A percentile compares a stretch with the other conserved stretches of the same genome.
Conservation (phyloP, 2,329 filamentous ascomycete genomes). For the Colletotrichum lini region DNA sequence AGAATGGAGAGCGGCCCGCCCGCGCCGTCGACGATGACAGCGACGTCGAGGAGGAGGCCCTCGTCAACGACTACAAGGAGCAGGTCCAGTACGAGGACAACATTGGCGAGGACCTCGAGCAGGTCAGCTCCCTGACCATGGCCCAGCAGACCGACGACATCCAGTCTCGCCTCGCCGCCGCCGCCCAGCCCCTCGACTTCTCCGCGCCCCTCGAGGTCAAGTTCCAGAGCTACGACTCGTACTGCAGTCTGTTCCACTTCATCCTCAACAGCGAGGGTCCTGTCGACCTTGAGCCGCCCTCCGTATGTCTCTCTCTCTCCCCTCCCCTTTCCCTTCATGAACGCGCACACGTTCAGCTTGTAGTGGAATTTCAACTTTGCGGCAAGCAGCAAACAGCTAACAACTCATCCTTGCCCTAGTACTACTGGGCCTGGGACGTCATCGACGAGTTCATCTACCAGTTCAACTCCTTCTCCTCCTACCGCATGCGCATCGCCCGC, state of each 20-base stretch:
- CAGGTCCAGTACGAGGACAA: constrained; percentile 95
- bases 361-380: too few relatives aligned
- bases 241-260: constrained; percentile 99
- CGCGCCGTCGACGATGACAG: constrained; percentile 81
- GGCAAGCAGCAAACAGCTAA: constrained; percentile 18
- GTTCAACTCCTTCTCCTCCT: constrained; percentile 99
- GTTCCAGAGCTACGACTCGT: constrained; percentile 98
- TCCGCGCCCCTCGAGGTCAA: constrained; percentile 96
- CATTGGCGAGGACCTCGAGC: constrained; percentile 82
- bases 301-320: constrained; percentile 76
- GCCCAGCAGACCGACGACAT: constrained; percentile 89
- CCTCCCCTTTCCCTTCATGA: constrained; percentile 44
- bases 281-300: constrained; percentile 95
- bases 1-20: constrained; percentile 72
- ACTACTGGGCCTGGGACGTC: constrained; percentile 99
- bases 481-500: constrained; percentile 91
- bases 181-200: constrained; percentile 95
- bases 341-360: too few relatives aligned
- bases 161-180: constrained; percentile 90
- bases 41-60: constrained; percentile 94
- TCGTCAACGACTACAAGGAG: constrained; percentile 96
- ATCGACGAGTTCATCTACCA: constrained; percentile 99
- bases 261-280: constrained; percentile 99
- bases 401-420: constrained; percentile 67
- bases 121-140: constrained; percentile 77